Evolutionary conservation across 768 basidiomycete genomes (phyloP).

Genomic region (Daedaleopsis sinensis): DNA sequence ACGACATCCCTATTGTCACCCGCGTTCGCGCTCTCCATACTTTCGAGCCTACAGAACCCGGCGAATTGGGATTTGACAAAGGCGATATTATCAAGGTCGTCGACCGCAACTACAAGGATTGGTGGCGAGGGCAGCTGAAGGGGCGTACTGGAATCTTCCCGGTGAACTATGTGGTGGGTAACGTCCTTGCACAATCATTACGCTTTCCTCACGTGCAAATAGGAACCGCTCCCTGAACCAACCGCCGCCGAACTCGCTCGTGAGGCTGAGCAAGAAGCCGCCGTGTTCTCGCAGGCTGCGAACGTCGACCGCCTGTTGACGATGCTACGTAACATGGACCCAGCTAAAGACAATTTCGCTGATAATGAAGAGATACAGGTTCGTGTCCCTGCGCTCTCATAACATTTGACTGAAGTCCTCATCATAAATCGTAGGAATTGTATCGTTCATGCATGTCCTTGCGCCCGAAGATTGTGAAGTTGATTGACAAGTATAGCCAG

Average conservation of each 20-base stretch:
- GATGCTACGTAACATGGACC: constrained; percentile 75
- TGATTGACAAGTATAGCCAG: constrained; percentile 97
- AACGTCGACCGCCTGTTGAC: constrained; percentile 81
- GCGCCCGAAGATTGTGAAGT: constrained; percentile 92
- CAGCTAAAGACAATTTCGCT: constrained; percentile 79
- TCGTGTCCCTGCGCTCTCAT: neutral
- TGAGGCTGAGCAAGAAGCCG: constrained; percentile 86
- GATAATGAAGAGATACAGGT: constrained; percentile 93
- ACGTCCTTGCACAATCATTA: neutral
- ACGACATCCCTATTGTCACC: constrained; percentile 53
- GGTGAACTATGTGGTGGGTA: constrained; percentile 89
- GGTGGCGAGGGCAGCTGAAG: constrained; percentile 94
- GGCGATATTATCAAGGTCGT: constrained; percentile 96
- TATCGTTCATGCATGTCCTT: constrained; percentile 89
- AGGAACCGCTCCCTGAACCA: constrained; percentile 88
- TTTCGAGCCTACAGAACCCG: constrained; percentile 85
- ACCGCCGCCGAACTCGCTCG: constrained; percentile 72
- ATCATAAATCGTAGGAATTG: constrained; percentile 60
- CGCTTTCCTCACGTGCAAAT: neutral
- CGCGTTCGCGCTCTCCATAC: constrained; percentile 88
- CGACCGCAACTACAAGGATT: constrained; percentile 91
- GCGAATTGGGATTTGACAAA: constrained; percentile 89
- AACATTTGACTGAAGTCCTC: neutral
- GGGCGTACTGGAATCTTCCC: constrained; percentile 95
- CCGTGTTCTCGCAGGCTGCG: constrained; percentile 84